A percentile compares a stretch with the other conserved stretches of the same genome.
Conservation (phyloP, 768 basidiomycete species). For the Hypsizygus marmoreus region DNA sequence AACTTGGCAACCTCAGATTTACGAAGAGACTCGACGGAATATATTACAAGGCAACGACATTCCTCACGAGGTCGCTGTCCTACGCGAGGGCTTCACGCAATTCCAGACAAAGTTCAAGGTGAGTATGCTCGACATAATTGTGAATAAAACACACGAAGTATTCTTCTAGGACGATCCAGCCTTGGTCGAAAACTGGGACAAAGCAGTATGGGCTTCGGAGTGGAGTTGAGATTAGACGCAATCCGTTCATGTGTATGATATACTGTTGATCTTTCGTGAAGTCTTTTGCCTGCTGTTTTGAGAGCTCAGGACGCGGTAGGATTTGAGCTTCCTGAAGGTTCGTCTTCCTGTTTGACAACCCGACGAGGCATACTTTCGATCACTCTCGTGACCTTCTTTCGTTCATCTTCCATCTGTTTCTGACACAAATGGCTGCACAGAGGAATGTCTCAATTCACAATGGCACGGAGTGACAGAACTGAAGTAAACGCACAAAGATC, state of each 20-base stretch:
- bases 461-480: conserved; percentile 5
- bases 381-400: conserved; percentile 52
- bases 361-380: conserved; percentile 64
- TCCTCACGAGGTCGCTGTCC: conserved; percentile 59
- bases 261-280: no score
- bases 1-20: conserved; percentile 46
- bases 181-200: conserved; percentile 79
- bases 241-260: background rate
- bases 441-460: conserved; percentile 5
- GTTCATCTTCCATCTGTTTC: conserved; percentile 53
- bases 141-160: background rate
- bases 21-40: conserved; percentile 60
- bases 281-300: no score
- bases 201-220: conserved; percentile 58
- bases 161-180: conserved; percentile 54
- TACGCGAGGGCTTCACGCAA: conserved; percentile 70
- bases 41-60: conserved; percentile 44
- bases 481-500: conserved; percentile 63
- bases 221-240: conserved; percentile 27
- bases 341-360: conserved; percentile 42
- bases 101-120: conserved; percentile 77
- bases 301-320: background rate
- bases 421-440: conserved; percentile 64
- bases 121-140: conserved; percentile 6
- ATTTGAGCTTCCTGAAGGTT: conserved; percentile 17